Evolutionary conservation across 73 alveolate genomes (phyloP), one percentile per base, ranked within the genome.

Genomic region (Paramecium caudatum): DNA sequence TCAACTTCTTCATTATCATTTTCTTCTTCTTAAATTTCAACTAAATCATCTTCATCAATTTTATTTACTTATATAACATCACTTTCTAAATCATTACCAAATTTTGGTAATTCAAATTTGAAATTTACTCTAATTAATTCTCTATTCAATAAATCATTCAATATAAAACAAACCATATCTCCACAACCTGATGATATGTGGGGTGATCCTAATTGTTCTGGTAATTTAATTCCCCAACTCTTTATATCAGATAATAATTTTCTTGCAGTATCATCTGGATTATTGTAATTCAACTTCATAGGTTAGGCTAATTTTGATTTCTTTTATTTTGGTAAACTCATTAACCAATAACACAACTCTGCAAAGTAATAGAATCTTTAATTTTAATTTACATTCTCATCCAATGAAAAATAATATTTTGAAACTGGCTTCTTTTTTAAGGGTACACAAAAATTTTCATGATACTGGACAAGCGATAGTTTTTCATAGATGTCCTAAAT

Each of bases 401-500:
- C 94, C 21, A 43, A 47, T 16, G 98, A 95, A 82, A 97, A 95
- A 92, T 96, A 94, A 81, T 91, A 94, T 85, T 94, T 92, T 12
- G 94, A 90, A 15, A 97, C 95, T n/a, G 97, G 97, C 34, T 93
- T 91, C 74, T 91, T 91, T 55, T 91, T 90, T 49, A 49, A 65
- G 19, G 90, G 93, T 47, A 63, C 82, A 61, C 98, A 94, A 92
- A 98, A 98, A 65, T 91, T 84, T 37, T 69, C 91, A 70, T 96
- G 97, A 83, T 98, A 98, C 82, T 98, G 94, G 4, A 98, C 90
- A 34, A 97, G 94, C 34, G 94, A 88, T 13, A 98, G 95, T 82
- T 98, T 98, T 82, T 98, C 99, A 74, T 92, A 93, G 47, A 98
- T 96, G 82, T 98, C 99, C 82, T 98, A 98, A 98, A 15, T n/a